Evolutionary conservation across 1,284 basidiomycete genomes (phyloP), one percentile per base, ranked within the genome.

Genomic region (Phellopilus nigrolimitatus): DNA sequence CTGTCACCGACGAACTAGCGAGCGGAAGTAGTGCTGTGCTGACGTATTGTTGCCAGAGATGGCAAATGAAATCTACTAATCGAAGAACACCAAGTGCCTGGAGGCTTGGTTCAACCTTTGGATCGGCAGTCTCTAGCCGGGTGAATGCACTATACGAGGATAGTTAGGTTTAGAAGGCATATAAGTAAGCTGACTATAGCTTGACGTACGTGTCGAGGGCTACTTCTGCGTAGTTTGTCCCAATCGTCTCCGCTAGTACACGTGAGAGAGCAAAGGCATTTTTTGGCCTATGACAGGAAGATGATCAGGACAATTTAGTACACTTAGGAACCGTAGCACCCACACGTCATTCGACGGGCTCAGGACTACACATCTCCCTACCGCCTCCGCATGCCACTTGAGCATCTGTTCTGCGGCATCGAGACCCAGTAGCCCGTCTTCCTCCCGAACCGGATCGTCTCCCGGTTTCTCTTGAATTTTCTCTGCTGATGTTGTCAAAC

Each of bases 41-140:
- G 59, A 93, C 82, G 68, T 99, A 99, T 66, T 93, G 89, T 66
- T 99, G 97, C 95, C 95, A 98, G 2, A 99, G 78, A 63, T 97
- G 90, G 61, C 89, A 91, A 54, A 97, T 86, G 47, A 97, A 79
- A 66, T 97, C 94, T n/a, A 88, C 82, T 1, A 79, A 75, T 56
- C 78, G 80, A 53, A 99, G 72, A 15, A 90, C 78, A 0, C 69
- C 64, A 1, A 97, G 67, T 1, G 78, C 69, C 43, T 84, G 76
- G n/a, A 97, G 70, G 59, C 79, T 88, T 0, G 94, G 94, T 64
- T 95, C 92, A 12, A 73, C 59, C 63, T 88, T 92, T 13, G 76
- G 64, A 62, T 99, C 95, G 3, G 75, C 73, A 7, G 76, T 71
- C 43, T 95, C 88, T 3, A 95, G 69, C 37, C 83, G 81, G 12